Conservation (phyloP, 2,329 filamentous ascomycete genomes). For the Mollisiaceae sp. region DNA sequence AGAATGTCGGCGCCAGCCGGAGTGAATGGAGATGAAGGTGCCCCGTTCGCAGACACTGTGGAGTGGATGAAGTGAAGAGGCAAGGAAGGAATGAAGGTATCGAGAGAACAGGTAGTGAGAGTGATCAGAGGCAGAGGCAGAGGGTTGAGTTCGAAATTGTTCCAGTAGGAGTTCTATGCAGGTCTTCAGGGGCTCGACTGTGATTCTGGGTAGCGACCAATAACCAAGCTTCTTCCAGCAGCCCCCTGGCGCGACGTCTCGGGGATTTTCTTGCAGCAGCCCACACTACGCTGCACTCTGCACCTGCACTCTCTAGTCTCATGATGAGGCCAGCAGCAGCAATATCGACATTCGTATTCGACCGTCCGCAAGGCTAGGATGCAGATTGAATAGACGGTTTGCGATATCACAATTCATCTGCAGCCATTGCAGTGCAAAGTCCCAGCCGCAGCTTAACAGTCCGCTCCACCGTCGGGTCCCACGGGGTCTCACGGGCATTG, state of each 20-base stretch:
- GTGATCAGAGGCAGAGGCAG: background rate
- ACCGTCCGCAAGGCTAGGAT: background rate
- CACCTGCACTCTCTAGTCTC: background rate
- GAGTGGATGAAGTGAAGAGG: constrained; percentile 2
- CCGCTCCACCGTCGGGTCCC: background rate
- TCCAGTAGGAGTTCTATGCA: constrained; percentile 1
- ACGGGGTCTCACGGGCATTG: too few relatives aligned
- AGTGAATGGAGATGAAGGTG: background rate
- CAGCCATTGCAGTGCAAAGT: background rate
- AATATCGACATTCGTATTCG: background rate
- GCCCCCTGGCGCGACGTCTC: background rate
- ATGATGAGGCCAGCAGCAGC: background rate
- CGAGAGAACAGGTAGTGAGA: background rate
- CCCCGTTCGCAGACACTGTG: background rate
- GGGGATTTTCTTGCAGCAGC: background rate
- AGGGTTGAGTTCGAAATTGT: background rate
- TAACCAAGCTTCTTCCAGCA: background rate
- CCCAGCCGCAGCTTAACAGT: background rate
- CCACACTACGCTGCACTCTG: too few relatives aligned
- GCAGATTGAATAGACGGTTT: background rate
- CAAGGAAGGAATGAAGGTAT: constrained; percentile 3
- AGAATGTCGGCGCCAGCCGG: constrained; percentile 10
- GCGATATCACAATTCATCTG: background rate
- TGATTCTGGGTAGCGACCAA: background rate
- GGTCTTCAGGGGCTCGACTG: background rate